Evolutionary conservation across 2,329 filamentous ascomycete species (phyloP).

Genomic region (Nothophaeocryptopus gaeumannii): DNA sequence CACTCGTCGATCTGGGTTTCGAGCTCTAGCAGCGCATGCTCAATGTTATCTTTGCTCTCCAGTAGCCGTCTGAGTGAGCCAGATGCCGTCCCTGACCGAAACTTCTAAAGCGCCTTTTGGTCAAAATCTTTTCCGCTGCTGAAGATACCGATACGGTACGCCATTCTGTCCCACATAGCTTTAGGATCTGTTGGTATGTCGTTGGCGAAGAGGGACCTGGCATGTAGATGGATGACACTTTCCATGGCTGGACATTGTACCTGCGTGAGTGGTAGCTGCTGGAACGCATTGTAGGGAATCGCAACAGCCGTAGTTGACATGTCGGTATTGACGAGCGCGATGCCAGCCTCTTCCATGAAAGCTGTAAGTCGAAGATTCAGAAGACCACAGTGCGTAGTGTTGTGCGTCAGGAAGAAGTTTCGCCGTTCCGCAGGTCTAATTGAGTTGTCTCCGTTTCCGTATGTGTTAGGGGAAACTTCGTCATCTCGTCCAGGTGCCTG

Average conservation of each 20-base stretch:
- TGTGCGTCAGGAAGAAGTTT: slow-evolving; percentile 1
- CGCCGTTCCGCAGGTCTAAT: background rate
- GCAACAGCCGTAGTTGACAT: slow-evolving; percentile 1
- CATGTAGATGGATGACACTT: slow-evolving; percentile 2
- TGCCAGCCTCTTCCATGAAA: background rate
- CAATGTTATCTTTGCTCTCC: background rate
- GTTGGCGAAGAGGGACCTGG: background rate
- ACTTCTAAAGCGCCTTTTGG: slow-evolving; percentile 1
- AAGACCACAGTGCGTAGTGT: background rate
- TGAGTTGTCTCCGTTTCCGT: too few relatives aligned
- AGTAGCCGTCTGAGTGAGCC: background rate
- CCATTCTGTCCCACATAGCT: background rate
- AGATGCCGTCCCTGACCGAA: slow-evolving; percentile 1
- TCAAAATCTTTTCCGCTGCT: background rate
- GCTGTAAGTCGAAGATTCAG: background rate
- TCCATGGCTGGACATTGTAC: slow-evolving; percentile 3
- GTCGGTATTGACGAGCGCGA: slow-evolving; percentile 1
- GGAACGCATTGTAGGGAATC: slow-evolving; percentile 3
- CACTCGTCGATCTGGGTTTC: slow-evolving; percentile 2
- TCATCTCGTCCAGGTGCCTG: too few relatives aligned
- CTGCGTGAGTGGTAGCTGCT: background rate
- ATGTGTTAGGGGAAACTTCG: too few relatives aligned
- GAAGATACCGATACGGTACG: background rate
- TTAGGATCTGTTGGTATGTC: background rate
- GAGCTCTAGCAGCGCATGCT: slow-evolving; percentile 1